Evolutionary conservation across 768 basidiomycete genomes (phyloP), one percentile per base, ranked within the genome.

Genomic region (Suillus subaureus): DNA sequence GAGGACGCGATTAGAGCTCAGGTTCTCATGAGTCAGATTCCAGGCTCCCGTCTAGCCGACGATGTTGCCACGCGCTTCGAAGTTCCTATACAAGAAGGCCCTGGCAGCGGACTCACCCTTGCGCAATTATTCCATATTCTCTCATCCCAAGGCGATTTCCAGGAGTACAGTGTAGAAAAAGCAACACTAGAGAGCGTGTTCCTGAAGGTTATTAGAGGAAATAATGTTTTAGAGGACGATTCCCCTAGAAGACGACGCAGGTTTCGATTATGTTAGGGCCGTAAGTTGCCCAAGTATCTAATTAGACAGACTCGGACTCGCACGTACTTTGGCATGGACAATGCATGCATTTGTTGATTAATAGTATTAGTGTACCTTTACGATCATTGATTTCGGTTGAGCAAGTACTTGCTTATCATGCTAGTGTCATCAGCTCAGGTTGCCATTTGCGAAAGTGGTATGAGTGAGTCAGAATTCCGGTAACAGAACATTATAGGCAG

Each of bases 51-150:
- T 4, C 84, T 86, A 79, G 87, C 86, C 6, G 89, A 92, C 68
- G 90, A 91, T 69, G 89, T 92, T 18, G 89, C 89, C 2, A 90
- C 89, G 2, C 85, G 89, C 2, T 92, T 91, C 72, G 89, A 92
- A 71, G 89, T 91, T 11, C 89, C 90, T 11, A 80, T 91, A 7
- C 58, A 62, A 26, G 61, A 68, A 15, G 68, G 69, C 28, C 4
- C 33, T 33, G 33, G 33, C 6, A 15, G 42, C 7, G 57, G 61
- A 43, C 74, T 86, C 69, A 81, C 89, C 6, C 80, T 92, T 16
- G 83, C 88, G 1, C 78, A 81, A 33, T 80, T 92, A 7, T 92
- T 91, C 78, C 81, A 80, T 63, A 73, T 82, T 31, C 79, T 91
- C 3, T 82, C 87, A 0, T 78, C 76, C 31, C 79, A 84, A 40